Percentiles rank a stretch among this genome's conserved stretches.
phyloP scores from a whole-genome alignment of 805 yeast genomes.

The Suhomyces sp. region DNA sequence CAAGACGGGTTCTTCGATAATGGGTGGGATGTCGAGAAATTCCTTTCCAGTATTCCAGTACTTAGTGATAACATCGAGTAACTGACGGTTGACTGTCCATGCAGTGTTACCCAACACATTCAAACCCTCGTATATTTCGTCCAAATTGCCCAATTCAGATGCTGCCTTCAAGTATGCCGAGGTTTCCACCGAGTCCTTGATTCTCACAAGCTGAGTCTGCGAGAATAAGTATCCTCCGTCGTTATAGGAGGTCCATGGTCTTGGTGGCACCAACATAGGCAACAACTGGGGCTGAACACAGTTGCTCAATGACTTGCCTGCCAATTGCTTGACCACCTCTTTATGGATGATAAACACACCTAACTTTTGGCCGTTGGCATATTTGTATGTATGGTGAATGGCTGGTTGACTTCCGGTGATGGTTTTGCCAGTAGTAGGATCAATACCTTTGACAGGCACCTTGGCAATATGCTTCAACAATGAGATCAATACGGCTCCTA shows the following conservation, averaged over 20 bases:
- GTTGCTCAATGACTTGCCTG: slow-evolving; percentile 61
- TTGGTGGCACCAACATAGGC: slow-evolving; percentile 92
- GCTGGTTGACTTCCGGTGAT: slow-evolving; percentile 85
- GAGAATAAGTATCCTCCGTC: slow-evolving; percentile 82
- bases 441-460: slow-evolving; percentile 73
- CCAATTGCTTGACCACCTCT: slow-evolving; percentile 59
- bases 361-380: slow-evolving; percentile 68
- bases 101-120: slow-evolving; percentile 84
- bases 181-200: slow-evolving; percentile 86
- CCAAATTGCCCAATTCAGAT: slow-evolving; percentile 61
- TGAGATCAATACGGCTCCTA: slow-evolving; percentile 79
- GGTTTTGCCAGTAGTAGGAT: slow-evolving; percentile 68
- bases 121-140: slow-evolving; percentile 70
- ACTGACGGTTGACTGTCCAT: slow-evolving; percentile 82
- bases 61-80: slow-evolving; percentile 65
- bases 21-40: slow-evolving; percentile 69
- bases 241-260: slow-evolving; percentile 79
- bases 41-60: slow-evolving; percentile 85
- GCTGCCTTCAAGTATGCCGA: slow-evolving; percentile 86
- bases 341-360: slow-evolving; percentile 82
- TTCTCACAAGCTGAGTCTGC: slow-evolving; percentile 63
- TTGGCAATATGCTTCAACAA: slow-evolving; percentile 78
- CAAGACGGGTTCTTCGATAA: slow-evolving; percentile 41
- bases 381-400: slow-evolving; percentile 83
- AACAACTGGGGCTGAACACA: slow-evolving; percentile 79